Percentiles rank a stretch among this genome's conserved stretches.
phyloP scores from a whole-genome alignment of 2,329 filamentous ascomycete genomes.

The Metarhizium robertsii region DNA sequence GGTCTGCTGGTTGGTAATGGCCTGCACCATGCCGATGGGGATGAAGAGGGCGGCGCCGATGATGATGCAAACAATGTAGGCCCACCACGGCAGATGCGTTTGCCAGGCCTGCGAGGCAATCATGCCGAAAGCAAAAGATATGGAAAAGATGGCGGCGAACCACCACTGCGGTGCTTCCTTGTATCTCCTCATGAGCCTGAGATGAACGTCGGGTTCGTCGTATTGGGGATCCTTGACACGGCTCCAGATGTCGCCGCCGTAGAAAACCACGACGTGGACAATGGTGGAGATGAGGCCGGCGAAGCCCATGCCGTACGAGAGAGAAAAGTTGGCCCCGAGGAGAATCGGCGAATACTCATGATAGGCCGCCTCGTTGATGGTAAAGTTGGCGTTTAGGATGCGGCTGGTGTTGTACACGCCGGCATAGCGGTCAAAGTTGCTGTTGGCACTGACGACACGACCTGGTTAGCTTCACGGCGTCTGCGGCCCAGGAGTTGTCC shows the following conservation, averaged over 20 bases:
- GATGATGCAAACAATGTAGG: constrained; percentile 37
- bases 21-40: constrained; percentile 46
- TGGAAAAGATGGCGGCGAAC: constrained; percentile 36
- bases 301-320: constrained; percentile 49
- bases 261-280: constrained; percentile 41
- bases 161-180: constrained; percentile 44
- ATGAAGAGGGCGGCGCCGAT: constrained; percentile 43
- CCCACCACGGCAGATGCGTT: constrained; percentile 42
- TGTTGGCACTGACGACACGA: constrained; percentile 29
- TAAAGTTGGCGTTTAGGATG: constrained; percentile 41
- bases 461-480: neutral
- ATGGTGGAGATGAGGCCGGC: constrained; percentile 46
- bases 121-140: constrained; percentile 33
- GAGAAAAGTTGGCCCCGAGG: constrained; percentile 43
- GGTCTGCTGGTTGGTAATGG: constrained; percentile 41
- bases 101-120: constrained; percentile 34
- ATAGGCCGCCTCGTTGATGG: constrained; percentile 48
- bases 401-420: constrained; percentile 43
- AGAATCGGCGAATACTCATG: constrained; percentile 45
- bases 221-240: constrained; percentile 20
- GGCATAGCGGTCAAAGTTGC: constrained; percentile 51
- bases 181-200: constrained; percentile 26
- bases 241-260: constrained; percentile 37
- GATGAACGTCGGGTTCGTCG: constrained; percentile 41
- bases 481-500: neutral